These are phyloP conservation scores for Hemileia vastatrix DNA, from an alignment of 1,284 basidiomycete genomes.

Conservation along the genomic window DNA sequence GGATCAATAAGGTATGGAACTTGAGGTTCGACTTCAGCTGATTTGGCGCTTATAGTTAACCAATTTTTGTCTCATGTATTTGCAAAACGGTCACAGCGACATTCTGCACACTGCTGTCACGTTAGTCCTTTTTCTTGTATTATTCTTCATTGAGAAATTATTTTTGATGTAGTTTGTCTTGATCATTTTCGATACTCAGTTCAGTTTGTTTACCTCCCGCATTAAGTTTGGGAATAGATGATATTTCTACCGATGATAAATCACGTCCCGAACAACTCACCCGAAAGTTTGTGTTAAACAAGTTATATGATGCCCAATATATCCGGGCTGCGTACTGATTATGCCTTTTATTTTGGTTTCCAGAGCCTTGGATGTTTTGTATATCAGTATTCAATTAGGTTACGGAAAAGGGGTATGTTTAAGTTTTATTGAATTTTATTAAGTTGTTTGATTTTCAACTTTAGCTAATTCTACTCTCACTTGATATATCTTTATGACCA, in stretches of 20 bases:
- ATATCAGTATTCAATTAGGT: slow-evolving; percentile 11
- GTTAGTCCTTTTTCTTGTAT: too few species aligned
- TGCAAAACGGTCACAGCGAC: too few species aligned
- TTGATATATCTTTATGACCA: not conserved
- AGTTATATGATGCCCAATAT: too few species aligned
- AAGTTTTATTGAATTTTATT: not conserved
- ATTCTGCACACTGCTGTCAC: too few species aligned
- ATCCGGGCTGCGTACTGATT: not conserved
- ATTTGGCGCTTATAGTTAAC: too few species aligned
- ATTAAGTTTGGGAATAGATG: slow-evolving; percentile 4
- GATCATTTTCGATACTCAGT: too few species aligned
- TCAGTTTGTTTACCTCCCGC: slow-evolving; percentile 10
- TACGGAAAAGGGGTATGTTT: slow-evolving; percentile 13
- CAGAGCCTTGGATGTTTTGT: slow-evolving; percentile 17
- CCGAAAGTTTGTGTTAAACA: too few species aligned
- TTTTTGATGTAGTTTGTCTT: too few species aligned
- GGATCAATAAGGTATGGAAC: too few species aligned
- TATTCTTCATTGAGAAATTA: too few species aligned
- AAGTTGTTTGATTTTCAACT: not conserved
- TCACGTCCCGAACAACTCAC: slow-evolving; percentile 13
- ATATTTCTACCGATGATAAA: slow-evolving; percentile 14
- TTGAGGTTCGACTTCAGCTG: too few species aligned
- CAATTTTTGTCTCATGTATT: too few species aligned
- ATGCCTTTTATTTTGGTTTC: not conserved
- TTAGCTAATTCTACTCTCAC: not conserved